Percentiles rank a stretch among this genome's conserved stretches.
Conservation (phyloP, 768 basidiomycete genomes). For the Amanita thiersii region DNA sequence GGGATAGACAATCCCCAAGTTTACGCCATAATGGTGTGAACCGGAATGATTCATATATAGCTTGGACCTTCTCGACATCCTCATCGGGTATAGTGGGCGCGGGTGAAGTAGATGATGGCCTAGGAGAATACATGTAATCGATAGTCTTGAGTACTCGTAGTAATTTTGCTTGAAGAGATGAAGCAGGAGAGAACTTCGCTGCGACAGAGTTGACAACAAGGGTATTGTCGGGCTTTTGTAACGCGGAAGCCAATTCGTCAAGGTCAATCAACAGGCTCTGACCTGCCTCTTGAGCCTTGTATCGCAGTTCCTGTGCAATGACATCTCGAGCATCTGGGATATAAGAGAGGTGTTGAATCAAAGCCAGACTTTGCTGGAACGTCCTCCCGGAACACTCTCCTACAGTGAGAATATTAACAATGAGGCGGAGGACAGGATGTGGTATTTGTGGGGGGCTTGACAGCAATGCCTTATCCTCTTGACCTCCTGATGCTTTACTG, state of each 20-base stretch:
- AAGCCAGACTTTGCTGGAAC: slow-evolving; percentile 87
- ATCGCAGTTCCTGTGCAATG: slow-evolving; percentile 80
- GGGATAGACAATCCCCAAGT: slow-evolving; percentile 80
- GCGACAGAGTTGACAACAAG: slow-evolving; percentile 62
- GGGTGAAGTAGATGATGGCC: slow-evolving; percentile 28
- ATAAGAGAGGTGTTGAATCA: slow-evolving; percentile 89
- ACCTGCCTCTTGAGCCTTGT: slow-evolving; percentile 85
- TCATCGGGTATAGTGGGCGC: slow-evolving; percentile 27
- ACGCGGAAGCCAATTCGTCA: slow-evolving; percentile 58
- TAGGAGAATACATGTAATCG: slow-evolving; percentile 89
- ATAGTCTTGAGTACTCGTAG: slow-evolving; percentile 93
- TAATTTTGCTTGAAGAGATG: slow-evolving; percentile 94
- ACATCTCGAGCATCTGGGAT: slow-evolving; percentile 85
- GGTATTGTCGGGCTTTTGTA: slow-evolving; percentile 50
- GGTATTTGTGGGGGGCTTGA: slow-evolving; percentile 81
- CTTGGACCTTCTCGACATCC: slow-evolving; percentile 76
- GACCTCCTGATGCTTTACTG: slow-evolving; percentile 17
- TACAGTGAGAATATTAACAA: slow-evolving; percentile 94
- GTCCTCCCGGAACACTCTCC: slow-evolving; percentile 95
- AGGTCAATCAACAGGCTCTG: slow-evolving; percentile 67
- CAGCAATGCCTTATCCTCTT: slow-evolving; percentile 45
- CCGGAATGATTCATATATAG: slow-evolving; percentile 86
- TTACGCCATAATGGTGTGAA: slow-evolving; percentile 85
- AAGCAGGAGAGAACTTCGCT: slow-evolving; percentile 87
- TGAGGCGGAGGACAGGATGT: slow-evolving; percentile 73